phyloP scores from a whole-genome alignment of 1,139 yeast species.

The Pichia sp. region DNA sequence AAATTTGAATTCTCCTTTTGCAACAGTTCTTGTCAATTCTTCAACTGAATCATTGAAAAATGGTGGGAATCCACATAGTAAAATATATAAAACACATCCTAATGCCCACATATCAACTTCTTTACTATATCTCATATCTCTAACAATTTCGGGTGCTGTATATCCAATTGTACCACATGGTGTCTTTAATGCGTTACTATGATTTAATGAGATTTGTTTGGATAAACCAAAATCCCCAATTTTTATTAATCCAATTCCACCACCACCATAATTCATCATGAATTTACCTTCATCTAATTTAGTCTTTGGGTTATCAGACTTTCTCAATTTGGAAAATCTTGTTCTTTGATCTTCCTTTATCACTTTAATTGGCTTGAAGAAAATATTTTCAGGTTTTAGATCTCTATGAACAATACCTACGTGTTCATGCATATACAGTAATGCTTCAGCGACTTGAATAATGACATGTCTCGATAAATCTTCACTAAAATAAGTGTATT shows the following conservation, averaged over 20 bases:
- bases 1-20: conserved; percentile 76
- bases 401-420: conserved; percentile 91
- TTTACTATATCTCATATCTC: conserved; percentile 78
- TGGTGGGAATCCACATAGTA: conserved; percentile 93
- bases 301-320: conserved; percentile 65
- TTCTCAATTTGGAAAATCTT: conserved; percentile 40
- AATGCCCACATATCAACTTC: conserved; percentile 95
- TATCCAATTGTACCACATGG: conserved; percentile 91
- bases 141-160: conserved; percentile 92
- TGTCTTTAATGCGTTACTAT: conserved; percentile 54
- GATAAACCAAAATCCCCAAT: conserved; percentile 89
- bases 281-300: conserved; percentile 87
- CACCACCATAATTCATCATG: conserved; percentile 74
- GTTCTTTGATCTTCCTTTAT: conserved; percentile 39
- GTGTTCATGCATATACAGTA: conserved; percentile 72
- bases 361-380: conserved; percentile 70
- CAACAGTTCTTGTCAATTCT: conserved; percentile 73
- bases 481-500: conserved; percentile 85
- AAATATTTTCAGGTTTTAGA: conserved; percentile 87
- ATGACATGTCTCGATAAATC: conserved; percentile 80
- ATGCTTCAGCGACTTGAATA: conserved; percentile 74
- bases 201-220: conserved; percentile 59
- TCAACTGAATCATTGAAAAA: conserved; percentile 86
- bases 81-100: conserved; percentile 86
- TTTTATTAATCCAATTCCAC: conserved; percentile 79